These are phyloP conservation scores for Ophiocordyceps camponoti-rufipedis DNA, from an alignment of 2,329 filamentous ascomycete species.

Conservation along the genomic window DNA sequence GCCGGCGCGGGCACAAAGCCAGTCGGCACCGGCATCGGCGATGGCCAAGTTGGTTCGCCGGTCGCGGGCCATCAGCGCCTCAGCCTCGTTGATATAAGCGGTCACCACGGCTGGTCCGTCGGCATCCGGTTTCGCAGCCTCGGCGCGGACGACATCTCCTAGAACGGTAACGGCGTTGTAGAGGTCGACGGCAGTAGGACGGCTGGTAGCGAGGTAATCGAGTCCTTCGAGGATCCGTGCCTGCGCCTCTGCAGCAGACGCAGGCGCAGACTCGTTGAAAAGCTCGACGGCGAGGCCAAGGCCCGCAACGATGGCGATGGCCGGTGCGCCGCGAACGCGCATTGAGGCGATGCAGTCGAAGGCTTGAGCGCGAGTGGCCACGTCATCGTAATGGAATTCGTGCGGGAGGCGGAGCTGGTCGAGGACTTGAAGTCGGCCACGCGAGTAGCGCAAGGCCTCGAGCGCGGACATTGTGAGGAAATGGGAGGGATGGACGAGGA, in stretches of 20 bases:
- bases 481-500: neutral
- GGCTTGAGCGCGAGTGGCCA: slow-evolving; percentile 53
- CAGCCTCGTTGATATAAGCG: slow-evolving; percentile 62
- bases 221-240: slow-evolving; percentile 58
- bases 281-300: slow-evolving; percentile 78
- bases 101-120: slow-evolving; percentile 34
- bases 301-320: slow-evolving; percentile 94
- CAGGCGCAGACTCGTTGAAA: slow-evolving; percentile 27
- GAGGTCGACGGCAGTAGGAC: slow-evolving; percentile 89
- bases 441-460: slow-evolving; percentile 59
- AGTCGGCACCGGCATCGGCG: slow-evolving; percentile 64
- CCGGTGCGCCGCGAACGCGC: slow-evolving; percentile 65
- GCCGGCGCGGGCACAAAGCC: slow-evolving; percentile 48
- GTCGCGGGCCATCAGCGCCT: slow-evolving; percentile 75
- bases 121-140: slow-evolving; percentile 25
- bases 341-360: slow-evolving; percentile 73
- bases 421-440: slow-evolving; percentile 56
- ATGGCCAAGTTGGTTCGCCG: slow-evolving; percentile 76
- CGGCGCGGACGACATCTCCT: slow-evolving; percentile 39
- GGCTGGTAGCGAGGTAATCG: slow-evolving; percentile 72
- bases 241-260: slow-evolving; percentile 37
- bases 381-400: slow-evolving; percentile 58
- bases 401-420: slow-evolving; percentile 74
- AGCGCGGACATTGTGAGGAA: slow-evolving; percentile 31
- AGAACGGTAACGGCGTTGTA: slow-evolving; percentile 76